These are phyloP conservation scores for Arthrobotrys iridis DNA, from an alignment of 2,329 filamentous ascomycete species.

Conservation along the genomic window DNA sequence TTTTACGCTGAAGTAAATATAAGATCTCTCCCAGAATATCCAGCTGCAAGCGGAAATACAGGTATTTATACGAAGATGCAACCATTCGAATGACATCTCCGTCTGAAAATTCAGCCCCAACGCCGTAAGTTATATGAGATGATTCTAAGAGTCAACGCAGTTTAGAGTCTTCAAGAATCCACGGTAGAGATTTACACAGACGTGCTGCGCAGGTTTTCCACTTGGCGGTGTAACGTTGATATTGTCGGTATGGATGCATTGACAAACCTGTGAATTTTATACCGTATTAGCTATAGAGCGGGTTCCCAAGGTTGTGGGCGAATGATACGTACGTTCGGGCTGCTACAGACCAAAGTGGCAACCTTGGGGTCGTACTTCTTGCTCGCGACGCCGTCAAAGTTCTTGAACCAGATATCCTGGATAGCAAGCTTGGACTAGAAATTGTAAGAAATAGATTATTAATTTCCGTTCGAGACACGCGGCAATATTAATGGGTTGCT, in stretches of 20 bases:
- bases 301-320: neutral
- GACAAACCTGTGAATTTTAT: slow-evolving; percentile 60
- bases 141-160: slow-evolving; percentile 16
- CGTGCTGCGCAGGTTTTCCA: slow-evolving; percentile 62
- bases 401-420: slow-evolving; percentile 65
- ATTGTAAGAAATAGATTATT: too few relatives aligned
- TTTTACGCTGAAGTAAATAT: too few relatives aligned
- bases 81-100: too few relatives aligned
- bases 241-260: slow-evolving; percentile 65
- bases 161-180: slow-evolving; percentile 15
- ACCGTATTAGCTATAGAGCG: too few relatives aligned
- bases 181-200: slow-evolving; percentile 63
- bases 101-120: too few relatives aligned
- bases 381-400: slow-evolving; percentile 68
- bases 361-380: slow-evolving; percentile 63
- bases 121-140: too few relatives aligned
- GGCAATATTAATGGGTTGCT: neutral
- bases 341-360: slow-evolving; percentile 65
- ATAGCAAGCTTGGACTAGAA: slow-evolving; percentile 20
- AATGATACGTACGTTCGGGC: slow-evolving; percentile 56
- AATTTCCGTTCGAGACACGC: neutral
- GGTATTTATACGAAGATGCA: too few relatives aligned
- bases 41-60: too few relatives aligned
- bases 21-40: too few relatives aligned
- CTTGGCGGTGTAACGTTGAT: slow-evolving; percentile 66